Evolutionary conservation across 1,139 yeast genomes (phyloP).

Genomic region (Pichia norvegensis): DNA sequence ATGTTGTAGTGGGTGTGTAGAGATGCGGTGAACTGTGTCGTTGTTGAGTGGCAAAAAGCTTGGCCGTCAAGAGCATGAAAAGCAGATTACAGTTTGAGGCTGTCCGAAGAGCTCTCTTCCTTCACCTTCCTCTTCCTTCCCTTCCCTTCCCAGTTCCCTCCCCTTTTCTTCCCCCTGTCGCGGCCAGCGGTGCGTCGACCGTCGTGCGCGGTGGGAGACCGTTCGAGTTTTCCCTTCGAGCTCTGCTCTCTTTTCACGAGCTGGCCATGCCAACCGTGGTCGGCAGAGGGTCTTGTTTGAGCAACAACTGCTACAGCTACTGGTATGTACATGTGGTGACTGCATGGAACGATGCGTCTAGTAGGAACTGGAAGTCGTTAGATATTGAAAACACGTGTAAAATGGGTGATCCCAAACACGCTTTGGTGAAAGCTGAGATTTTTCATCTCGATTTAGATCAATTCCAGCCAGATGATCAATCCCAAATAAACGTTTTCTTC

Average conservation of each 20-base stretch:
- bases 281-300: too few relatives aligned
- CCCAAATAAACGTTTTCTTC: too few relatives aligned
- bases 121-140: too few relatives aligned
- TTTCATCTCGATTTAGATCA: background rate
- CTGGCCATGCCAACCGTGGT: too few relatives aligned
- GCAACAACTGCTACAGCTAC: background rate
- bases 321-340: background rate
- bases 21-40: background rate
- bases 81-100: background rate
- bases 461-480: too few relatives aligned
- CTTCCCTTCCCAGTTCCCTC: too few relatives aligned
- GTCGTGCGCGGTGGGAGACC: background rate
- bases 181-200: slow-evolving; percentile 1
- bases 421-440: background rate
- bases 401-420: background rate
- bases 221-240: background rate
- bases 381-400: too few relatives aligned
- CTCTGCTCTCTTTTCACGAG: background rate
- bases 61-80: background rate
- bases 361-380: too few relatives aligned
- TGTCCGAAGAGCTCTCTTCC: too few relatives aligned
- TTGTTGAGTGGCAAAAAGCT: background rate
- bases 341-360: too few relatives aligned
- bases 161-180: background rate
- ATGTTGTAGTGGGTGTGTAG: too few relatives aligned